Conservation (phyloP, 2,329 filamentous ascomycete genomes). For the Penicillium psychrosexuale region DNA sequence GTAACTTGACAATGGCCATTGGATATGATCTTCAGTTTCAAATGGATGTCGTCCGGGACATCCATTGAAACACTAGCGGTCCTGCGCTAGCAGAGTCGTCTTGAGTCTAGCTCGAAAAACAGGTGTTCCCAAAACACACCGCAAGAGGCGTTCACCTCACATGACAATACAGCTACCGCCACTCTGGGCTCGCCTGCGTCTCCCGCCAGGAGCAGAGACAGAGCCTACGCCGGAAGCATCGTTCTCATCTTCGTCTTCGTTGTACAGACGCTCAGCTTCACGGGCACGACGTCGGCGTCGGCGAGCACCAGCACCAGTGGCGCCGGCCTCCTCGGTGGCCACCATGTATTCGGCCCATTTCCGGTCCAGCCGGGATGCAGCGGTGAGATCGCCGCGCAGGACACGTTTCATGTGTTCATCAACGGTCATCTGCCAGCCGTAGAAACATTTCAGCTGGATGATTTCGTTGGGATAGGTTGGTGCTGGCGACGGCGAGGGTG, state of each 20-base stretch:
- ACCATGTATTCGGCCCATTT: constrained; percentile 97
- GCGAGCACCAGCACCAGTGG: constrained; percentile 57
- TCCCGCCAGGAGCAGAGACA: constrained; percentile 43
- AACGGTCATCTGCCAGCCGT: constrained; percentile 91
- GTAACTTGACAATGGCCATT: not conserved
- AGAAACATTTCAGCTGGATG: constrained; percentile 87
- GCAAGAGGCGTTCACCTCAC: constrained; percentile 46
- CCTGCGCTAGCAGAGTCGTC: constrained; percentile 15
- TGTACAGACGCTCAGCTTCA: constrained; percentile 76
- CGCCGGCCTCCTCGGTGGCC: constrained; percentile 77
- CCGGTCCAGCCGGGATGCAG: constrained; percentile 75
- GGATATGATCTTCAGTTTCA: not conserved
- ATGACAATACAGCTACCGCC: constrained; percentile 62
- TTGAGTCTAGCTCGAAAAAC: not conserved
- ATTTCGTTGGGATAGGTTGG: constrained; percentile 67
- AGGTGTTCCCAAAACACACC: constrained; percentile 1
- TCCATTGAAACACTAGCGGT: constrained; percentile 6
- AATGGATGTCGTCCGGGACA: not conserved
- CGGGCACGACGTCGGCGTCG: constrained; percentile 72
- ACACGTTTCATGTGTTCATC: constrained; percentile 90
- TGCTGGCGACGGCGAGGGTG: constrained; percentile 25
- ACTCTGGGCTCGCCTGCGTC: constrained; percentile 62
- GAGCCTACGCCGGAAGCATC: constrained; percentile 36
- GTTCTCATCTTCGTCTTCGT: constrained; percentile 72
- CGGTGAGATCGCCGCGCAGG: constrained; percentile 67